Evolutionary conservation across 108 stramenopile genomes (phyloP).

Genomic region (Poteriospumella lacustris): DNA sequence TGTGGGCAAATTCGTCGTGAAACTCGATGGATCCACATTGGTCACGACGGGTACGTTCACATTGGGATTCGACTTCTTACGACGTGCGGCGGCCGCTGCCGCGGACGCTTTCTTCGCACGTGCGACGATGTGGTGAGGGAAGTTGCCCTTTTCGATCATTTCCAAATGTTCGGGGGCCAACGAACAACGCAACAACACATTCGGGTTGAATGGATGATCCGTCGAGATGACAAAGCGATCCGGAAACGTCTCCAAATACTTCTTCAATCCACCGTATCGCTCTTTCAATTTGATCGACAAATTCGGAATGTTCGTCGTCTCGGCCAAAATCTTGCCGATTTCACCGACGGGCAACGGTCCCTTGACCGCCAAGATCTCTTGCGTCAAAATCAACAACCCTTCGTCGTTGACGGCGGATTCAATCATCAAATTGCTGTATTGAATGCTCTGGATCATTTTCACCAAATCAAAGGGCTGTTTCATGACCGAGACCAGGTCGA

Average conservation of each 20-base stretch:
- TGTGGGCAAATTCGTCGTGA: too few relatives aligned
- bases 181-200: slow-evolving; percentile 31
- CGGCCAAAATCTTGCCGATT: slow-evolving; percentile 55
- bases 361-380: slow-evolving; percentile 45
- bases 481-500: too few relatives aligned
- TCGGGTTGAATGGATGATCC: slow-evolving; percentile 60
- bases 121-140: background rate
- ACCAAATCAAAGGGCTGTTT: too few relatives aligned
- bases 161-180: background rate
- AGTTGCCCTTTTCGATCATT: slow-evolving; percentile 1
- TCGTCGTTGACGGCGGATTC: slow-evolving; percentile 47
- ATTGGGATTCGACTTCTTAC: too few relatives aligned
- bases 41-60: too few relatives aligned
- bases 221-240: slow-evolving; percentile 45
- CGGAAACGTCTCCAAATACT: slow-evolving; percentile 53
- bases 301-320: slow-evolving; percentile 43
- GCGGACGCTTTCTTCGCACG: background rate
- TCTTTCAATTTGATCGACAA: slow-evolving; percentile 51
- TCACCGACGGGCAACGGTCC: slow-evolving; percentile 58
- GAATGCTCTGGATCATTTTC: slow-evolving; percentile 6
- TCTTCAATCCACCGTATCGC: slow-evolving; percentile 56
- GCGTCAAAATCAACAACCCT: slow-evolving; percentile 39
- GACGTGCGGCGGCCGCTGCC: too few relatives aligned
- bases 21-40: too few relatives aligned
- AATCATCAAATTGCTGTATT: slow-evolving; percentile 48